Evolutionary conservation across 164 flowering plant genomes (phyloP).

Genomic region (Dillenia suffruticosa): DNA sequence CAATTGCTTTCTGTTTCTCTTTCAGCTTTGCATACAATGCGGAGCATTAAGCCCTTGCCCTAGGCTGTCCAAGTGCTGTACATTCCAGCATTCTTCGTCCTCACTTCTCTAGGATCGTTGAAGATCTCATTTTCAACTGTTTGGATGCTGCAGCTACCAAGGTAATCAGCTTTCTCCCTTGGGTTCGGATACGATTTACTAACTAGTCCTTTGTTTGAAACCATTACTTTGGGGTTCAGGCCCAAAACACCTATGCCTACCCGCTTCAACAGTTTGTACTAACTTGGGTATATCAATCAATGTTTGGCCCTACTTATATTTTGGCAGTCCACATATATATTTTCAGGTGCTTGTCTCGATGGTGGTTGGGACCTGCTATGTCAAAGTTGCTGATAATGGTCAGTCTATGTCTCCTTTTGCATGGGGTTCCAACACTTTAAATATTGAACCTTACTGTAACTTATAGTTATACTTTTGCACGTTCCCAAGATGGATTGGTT

Average conservation of each 20-base stretch:
- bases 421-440: no score
- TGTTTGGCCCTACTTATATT: no score
- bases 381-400: conserved; percentile 92
- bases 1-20: background rate
- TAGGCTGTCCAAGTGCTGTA: conserved; percentile 54
- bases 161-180: conserved; percentile 32
- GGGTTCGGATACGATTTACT: no score
- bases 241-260: no score
- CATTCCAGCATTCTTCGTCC: conserved; percentile 70
- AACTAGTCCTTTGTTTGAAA: no score
- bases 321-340: background rate
- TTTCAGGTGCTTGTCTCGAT: conserved; percentile 64
- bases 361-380: conserved; percentile 48
- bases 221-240: no score
- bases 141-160: conserved; percentile 85
- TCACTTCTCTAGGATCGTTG: conserved; percentile 77
- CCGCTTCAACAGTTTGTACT: no score
- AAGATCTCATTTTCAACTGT: conserved; percentile 83
- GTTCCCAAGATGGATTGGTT: conserved; percentile 79
- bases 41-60: conserved; percentile 60
- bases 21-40: conserved; percentile 30
- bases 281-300: no score
- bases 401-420: conserved; percentile 8
- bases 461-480: conserved; percentile 35
- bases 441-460: background rate